These are phyloP conservation scores for Cladophialophora yegresii DNA, from an alignment of 2,329 filamentous ascomycete genomes.

Conservation along the genomic window DNA sequence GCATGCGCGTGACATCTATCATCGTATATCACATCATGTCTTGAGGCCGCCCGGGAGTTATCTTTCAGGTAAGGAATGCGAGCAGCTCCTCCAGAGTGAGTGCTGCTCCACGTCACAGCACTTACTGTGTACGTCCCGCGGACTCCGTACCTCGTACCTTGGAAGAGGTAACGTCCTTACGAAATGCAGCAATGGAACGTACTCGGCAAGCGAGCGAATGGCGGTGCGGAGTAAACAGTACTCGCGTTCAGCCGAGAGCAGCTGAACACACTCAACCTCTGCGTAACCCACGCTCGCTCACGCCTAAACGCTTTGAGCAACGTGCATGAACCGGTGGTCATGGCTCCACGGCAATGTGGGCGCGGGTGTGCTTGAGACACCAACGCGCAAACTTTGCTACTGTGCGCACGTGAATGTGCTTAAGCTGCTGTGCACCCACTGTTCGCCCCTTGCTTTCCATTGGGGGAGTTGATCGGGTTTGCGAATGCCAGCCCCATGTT, in stretches of 20 bases:
- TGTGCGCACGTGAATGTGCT: slow-evolving; percentile 6
- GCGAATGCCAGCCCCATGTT: background rate
- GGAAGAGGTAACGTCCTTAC: background rate
- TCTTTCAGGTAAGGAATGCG: background rate
- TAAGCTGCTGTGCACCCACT: no score
- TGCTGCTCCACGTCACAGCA: background rate
- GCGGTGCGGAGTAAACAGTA: background rate
- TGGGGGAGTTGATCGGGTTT: background rate
- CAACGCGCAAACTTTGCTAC: background rate
- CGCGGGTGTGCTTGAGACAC: slow-evolving; percentile 20
- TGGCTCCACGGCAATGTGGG: slow-evolving; percentile 12
- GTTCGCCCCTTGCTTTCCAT: no score
- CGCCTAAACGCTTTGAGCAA: slow-evolving; percentile 13
- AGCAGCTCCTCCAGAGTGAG: background rate
- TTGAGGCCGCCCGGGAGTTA: background rate
- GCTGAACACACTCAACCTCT: background rate
- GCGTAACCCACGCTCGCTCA: slow-evolving; percentile 12
- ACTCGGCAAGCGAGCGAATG: background rate
- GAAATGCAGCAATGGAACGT: background rate
- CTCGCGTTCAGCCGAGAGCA: background rate
- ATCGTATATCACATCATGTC: slow-evolving; percentile 5
- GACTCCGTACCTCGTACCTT: no score
- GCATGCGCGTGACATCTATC: slow-evolving; percentile 14
- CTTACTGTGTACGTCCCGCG: no score
- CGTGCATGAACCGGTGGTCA: slow-evolving; percentile 21